A percentile compares a stretch with the other conserved stretches of the same genome.
Evolutionary conservation across 495 filamentous ascomycete genomes (phyloP).

Genomic region (Pseudomonodictys pantanalensis): DNA sequence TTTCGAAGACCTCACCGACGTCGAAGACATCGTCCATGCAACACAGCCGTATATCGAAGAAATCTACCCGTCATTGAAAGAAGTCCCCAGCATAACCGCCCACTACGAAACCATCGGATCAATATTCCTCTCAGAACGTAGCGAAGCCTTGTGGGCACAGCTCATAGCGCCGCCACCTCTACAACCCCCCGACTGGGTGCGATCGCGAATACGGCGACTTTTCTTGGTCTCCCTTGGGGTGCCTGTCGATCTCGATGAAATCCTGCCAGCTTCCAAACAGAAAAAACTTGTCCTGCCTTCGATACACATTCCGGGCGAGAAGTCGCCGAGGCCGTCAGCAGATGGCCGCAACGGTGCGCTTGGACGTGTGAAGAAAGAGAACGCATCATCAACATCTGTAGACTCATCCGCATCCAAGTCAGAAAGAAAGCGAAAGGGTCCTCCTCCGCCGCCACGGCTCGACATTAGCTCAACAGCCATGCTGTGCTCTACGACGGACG

Average conservation of each 20-base stretch:
- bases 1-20: conserved; percentile 51
- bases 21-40: conserved; percentile 26
- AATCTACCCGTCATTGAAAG: conserved; percentile 53
- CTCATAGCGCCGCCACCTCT: conserved; percentile 90
- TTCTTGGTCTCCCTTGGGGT: conserved; percentile 96
- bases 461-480: conserved; percentile 76
- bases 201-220: conserved; percentile 89
- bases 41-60: conserved; percentile 53
- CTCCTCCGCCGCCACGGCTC: conserved; percentile 66
- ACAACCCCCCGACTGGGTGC: conserved; percentile 96
- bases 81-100: conserved; percentile 42
- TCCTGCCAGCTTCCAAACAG: conserved; percentile 91
- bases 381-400: conserved; percentile 56
- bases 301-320: conserved; percentile 55
- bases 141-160: conserved; percentile 92
- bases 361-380: conserved; percentile 52
- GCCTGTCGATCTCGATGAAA: conserved; percentile 94
- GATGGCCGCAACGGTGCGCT: conserved; percentile 49
- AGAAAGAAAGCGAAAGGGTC: conserved; percentile 49
- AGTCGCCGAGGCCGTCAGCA: conserved; percentile 47
- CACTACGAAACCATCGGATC: conserved; percentile 44
- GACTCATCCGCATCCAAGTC: conserved; percentile 48
- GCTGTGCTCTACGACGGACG: conserved; percentile 77
- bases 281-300: conserved; percentile 95
- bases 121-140: conserved; percentile 66